These are phyloP conservation scores for Rhynchospora breviuscula DNA, from an alignment of 176 grass and related monocot genomes.

Conservation along the genomic window DNA sequence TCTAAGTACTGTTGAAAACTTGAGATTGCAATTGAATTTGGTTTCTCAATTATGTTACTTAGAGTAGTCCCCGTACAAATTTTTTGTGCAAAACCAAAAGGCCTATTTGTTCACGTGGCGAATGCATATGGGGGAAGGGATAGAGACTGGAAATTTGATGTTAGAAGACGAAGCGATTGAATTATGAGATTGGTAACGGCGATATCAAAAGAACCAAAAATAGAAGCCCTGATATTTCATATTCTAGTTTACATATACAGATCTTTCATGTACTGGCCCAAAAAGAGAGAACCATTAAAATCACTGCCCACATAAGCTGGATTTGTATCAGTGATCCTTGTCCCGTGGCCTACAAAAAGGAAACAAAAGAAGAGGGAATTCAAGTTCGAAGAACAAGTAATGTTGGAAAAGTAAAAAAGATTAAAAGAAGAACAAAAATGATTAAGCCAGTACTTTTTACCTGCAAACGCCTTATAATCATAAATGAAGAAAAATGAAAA, in stretches of 20 bases:
- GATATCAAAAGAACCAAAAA: not conserved
- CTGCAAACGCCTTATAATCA: not conserved
- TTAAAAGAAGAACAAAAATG: constrained; percentile 8
- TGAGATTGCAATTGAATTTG: too few species aligned
- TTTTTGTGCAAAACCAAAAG: too few species aligned
- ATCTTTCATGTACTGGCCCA: constrained; percentile 6
- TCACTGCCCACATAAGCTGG: not conserved
- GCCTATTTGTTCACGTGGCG: too few species aligned
- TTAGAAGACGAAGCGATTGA: too few species aligned
- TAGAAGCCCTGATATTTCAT: not conserved
- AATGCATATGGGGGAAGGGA: too few species aligned
- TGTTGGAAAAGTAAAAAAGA: not conserved
- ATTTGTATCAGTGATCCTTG: constrained; percentile 6
- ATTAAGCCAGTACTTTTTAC: not conserved
- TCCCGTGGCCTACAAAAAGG: constrained; percentile 9
- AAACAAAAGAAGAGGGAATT: not conserved
- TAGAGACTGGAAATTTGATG: too few species aligned
- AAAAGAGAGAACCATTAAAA: constrained; percentile 20
- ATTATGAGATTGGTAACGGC: too few species aligned
- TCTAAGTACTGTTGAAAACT: too few species aligned
- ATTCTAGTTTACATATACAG: constrained; percentile 18
- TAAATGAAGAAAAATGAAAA: not conserved
- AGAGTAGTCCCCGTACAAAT: too few species aligned
- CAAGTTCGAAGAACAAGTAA: constrained; percentile 3
- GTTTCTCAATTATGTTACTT: too few species aligned